phyloP scores from a whole-genome alignment of 306 rosid species.

The Vigna reflexopilosa region DNA sequence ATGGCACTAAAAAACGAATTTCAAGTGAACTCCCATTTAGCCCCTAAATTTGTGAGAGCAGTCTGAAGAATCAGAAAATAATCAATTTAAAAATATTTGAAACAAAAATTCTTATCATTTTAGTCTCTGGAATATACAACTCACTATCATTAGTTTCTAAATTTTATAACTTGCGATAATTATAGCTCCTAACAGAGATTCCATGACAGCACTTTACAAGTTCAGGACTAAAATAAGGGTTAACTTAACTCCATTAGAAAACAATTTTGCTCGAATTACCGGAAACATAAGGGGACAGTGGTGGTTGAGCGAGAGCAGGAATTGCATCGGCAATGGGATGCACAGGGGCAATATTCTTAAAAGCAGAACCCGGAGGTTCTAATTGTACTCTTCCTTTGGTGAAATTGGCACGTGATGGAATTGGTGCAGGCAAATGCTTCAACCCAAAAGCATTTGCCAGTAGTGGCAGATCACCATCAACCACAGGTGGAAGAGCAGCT shows the following conservation, averaged over 20 bases:
- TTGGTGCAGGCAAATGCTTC: slow-evolving; percentile 27
- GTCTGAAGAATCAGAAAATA: background rate
- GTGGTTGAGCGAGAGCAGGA: slow-evolving; percentile 39
- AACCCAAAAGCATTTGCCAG: background rate
- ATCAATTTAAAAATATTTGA: background rate
- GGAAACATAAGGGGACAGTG: slow-evolving; percentile 42
- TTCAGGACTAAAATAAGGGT: background rate
- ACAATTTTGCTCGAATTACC: background rate
- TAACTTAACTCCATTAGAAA: background rate
- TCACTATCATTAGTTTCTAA: background rate
- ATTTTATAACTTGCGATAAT: background rate
- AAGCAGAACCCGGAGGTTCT: slow-evolving; percentile 22
- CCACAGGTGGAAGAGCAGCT: slow-evolving; percentile 1
- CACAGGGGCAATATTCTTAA: slow-evolving; percentile 29
- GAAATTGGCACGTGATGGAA: slow-evolving; percentile 8
- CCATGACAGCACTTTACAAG: background rate
- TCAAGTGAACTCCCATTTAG: background rate
- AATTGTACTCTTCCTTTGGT: background rate
- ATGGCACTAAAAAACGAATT: slow-evolving; percentile 2
- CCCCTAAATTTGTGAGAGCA: background rate
- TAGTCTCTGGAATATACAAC: background rate
- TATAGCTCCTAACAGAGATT: background rate
- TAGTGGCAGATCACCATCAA: slow-evolving; percentile 15
- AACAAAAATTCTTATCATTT: background rate
- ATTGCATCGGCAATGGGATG: slow-evolving; percentile 34